phyloP scores from a whole-genome alignment of 2,329 filamentous ascomycete genomes.

The Fusarium multiceps region DNA sequence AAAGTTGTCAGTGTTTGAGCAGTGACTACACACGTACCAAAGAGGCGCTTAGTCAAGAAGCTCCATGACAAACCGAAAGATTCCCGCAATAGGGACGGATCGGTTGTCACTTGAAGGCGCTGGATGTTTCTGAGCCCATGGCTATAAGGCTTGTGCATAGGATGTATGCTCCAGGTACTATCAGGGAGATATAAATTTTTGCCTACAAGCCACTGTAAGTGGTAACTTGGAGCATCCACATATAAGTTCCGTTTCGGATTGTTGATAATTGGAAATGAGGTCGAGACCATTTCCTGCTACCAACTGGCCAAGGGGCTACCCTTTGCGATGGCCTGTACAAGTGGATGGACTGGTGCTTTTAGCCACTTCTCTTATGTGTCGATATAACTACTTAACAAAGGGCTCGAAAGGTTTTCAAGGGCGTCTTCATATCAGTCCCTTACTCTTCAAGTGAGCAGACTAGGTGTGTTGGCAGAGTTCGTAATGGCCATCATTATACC shows the following conservation, averaged over 20 bases:
- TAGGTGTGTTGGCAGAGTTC: neutral
- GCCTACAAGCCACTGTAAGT: neutral
- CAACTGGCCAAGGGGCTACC: neutral
- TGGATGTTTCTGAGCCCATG: neutral
- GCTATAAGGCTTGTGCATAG: neutral
- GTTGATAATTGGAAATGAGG: neutral
- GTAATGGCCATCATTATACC: neutral
- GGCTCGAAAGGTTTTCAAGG: neutral
- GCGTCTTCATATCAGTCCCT: neutral
- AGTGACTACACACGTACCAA: neutral
- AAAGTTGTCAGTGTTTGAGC: neutral
- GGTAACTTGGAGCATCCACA: neutral
- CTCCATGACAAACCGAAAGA: neutral
- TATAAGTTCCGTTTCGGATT: neutral
- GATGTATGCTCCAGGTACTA: neutral
- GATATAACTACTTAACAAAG: neutral
- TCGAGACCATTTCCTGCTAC: neutral
- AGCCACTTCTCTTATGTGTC: neutral
- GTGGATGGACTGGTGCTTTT: neutral
- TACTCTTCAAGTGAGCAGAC: neutral
- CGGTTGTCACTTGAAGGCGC: neutral
- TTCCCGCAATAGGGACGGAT: neutral
- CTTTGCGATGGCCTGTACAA: neutral
- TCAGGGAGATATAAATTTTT: neutral
- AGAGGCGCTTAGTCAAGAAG: neutral